Evolutionary conservation across 352 stramenopile species (phyloP).

Genomic region (Phytophthora fragariae): DNA sequence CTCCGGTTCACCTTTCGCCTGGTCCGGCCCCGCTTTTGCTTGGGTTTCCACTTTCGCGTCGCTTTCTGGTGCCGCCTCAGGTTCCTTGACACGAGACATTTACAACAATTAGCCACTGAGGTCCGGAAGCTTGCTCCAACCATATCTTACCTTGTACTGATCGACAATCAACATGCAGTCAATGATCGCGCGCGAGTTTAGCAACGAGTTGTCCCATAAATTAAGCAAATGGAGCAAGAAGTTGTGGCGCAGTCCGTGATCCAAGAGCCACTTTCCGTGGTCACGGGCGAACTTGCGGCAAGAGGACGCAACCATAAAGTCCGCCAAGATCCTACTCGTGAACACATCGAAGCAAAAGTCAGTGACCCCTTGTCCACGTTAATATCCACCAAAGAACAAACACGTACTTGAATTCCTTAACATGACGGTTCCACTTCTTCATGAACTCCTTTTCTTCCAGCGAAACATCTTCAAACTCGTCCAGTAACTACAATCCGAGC

Average conservation of each 20-base stretch:
- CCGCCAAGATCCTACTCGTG: slow-evolving; percentile 68
- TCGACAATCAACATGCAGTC: slow-evolving; percentile 91
- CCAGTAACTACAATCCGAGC: slow-evolving; percentile 58
- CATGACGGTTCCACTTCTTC: slow-evolving; percentile 92
- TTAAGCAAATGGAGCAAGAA: slow-evolving; percentile 92
- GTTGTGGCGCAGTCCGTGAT: slow-evolving; percentile 83
- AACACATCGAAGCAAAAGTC: slow-evolving; percentile 10
- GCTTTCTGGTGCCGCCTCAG: slow-evolving; percentile 19
- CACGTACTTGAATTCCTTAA: slow-evolving; percentile 76
- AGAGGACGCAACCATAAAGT: slow-evolving; percentile 90
- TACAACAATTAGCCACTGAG: not conserved
- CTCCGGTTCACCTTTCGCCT: not conserved
- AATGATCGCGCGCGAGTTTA: slow-evolving; percentile 87
- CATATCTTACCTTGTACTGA: slow-evolving; percentile 50
- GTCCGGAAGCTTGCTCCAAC: not conserved
- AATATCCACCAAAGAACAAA: not conserved
- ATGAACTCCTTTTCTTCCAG: slow-evolving; percentile 91
- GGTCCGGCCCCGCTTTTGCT: slow-evolving; percentile 14
- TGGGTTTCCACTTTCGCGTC: slow-evolving; percentile 15
- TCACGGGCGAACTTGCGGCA: slow-evolving; percentile 86
- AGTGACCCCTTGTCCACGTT: slow-evolving; percentile 9
- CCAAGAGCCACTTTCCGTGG: slow-evolving; percentile 83
- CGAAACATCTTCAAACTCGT: slow-evolving; percentile 90
- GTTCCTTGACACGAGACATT: slow-evolving; percentile 3
- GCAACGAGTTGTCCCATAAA: slow-evolving; percentile 91